Evolutionary conservation across 257 asterid species (phyloP).

Genomic region (Parsonsia alboflavescens): DNA sequence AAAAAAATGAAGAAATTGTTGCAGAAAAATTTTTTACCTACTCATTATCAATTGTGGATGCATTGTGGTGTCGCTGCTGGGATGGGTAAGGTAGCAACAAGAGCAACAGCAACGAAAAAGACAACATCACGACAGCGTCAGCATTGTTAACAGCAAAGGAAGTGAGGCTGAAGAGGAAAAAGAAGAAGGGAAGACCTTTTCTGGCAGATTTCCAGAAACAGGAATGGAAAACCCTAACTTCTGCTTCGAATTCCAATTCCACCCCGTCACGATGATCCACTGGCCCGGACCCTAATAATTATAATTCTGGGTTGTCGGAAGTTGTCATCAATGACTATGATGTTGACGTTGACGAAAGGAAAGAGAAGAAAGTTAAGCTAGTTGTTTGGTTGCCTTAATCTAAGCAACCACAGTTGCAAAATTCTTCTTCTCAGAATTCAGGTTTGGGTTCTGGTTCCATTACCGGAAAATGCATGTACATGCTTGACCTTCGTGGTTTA

Average conservation of each 20-base stretch:
- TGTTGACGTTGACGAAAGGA: constrained; percentile 80
- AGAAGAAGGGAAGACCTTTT: constrained; percentile 88
- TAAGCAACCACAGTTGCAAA: constrained; percentile 26
- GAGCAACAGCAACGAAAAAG: constrained; percentile 20
- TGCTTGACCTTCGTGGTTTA: too few species aligned
- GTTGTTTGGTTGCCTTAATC: constrained; percentile 74
- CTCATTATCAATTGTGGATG: too few species aligned
- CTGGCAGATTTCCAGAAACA: constrained; percentile 31
- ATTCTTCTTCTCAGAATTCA: too few species aligned
- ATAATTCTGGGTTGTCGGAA: constrained; percentile 17
- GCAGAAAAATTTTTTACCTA: too few species aligned
- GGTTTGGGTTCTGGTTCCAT: constrained; percentile 41
- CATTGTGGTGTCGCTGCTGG: too few species aligned
- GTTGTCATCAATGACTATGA: constrained; percentile 26
- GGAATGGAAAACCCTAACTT: too few species aligned
- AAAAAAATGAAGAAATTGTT: too few species aligned
- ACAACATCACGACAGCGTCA: constrained; percentile 3
- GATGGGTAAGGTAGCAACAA: constrained; percentile 59
- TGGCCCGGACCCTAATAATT: constrained; percentile 47
- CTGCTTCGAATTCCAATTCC: constrained; percentile 32
- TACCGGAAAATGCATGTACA: too few species aligned
- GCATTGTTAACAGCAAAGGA: neutral
- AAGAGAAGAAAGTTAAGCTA: constrained; percentile 84
- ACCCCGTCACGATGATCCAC: constrained; percentile 52
- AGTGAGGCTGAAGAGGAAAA: constrained; percentile 52